Evolutionary conservation across 768 basidiomycete species (phyloP).

Genomic region (Rhodosporidiobolus odoratus): DNA sequence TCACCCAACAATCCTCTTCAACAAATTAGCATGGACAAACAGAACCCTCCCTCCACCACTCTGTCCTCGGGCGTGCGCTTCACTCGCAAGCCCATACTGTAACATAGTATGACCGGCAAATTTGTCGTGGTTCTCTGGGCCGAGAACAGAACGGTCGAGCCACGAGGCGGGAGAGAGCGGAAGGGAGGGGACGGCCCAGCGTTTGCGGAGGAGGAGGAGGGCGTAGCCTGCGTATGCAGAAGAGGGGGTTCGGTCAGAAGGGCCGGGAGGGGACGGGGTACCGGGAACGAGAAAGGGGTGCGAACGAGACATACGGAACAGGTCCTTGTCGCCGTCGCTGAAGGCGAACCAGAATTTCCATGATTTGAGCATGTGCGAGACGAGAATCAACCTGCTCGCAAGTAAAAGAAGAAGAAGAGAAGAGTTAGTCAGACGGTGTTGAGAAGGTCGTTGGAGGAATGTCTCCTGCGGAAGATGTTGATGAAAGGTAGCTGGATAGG

Average conservation of each 20-base stretch:
- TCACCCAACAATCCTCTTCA: slow-evolving; percentile 45
- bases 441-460: not conserved
- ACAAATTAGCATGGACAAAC: slow-evolving; percentile 50
- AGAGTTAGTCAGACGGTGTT: not conserved
- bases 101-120: slow-evolving; percentile 45
- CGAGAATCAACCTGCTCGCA: slow-evolving; percentile 41
- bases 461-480: no score
- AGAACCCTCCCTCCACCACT: not conserved
- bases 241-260: no score
- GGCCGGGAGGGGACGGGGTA: not conserved
- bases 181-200: slow-evolving; percentile 52
- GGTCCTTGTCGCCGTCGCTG: slow-evolving; percentile 51
- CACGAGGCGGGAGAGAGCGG: slow-evolving; percentile 47
- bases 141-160: slow-evolving; percentile 40
- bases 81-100: slow-evolving; percentile 48
- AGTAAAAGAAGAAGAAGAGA: no score
- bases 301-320: slow-evolving; percentile 41
- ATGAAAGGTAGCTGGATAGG: no score
- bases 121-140: slow-evolving; percentile 41
- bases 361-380: slow-evolving; percentile 46
- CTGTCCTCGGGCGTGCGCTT: no score
- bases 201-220: slow-evolving; percentile 49
- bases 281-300: not conserved
- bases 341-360: slow-evolving; percentile 49
- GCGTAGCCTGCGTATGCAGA: slow-evolving; percentile 44